phyloP scores from a whole-genome alignment of 2,329 filamentous ascomycete species.

The Pseudodiploospora longispora region DNA sequence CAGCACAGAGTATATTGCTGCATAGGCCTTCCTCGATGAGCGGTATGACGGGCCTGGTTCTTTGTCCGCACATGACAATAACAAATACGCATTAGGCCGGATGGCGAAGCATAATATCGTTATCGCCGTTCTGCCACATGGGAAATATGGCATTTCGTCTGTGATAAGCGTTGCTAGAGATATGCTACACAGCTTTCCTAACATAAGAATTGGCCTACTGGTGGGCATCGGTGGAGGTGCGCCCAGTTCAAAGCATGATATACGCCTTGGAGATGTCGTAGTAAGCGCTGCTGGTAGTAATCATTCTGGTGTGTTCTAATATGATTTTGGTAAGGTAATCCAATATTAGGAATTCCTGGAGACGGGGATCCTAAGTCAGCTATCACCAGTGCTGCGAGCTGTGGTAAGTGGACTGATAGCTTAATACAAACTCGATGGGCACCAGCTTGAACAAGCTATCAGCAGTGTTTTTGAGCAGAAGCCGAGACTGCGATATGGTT shows the following conservation, averaged over 20 bases:
- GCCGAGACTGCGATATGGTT: slow-evolving; percentile 8
- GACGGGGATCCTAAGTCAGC: slow-evolving; percentile 11
- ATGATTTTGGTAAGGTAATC: slow-evolving; percentile 17
- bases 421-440: slow-evolving; percentile 7
- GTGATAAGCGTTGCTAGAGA: slow-evolving; percentile 16
- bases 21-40: slow-evolving; percentile 30
- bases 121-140: slow-evolving; percentile 9
- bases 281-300: slow-evolving; percentile 8
- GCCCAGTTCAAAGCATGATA: slow-evolving; percentile 22
- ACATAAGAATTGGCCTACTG: slow-evolving; percentile 16
- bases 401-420: slow-evolving; percentile 8
- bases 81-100: slow-evolving; percentile 8
- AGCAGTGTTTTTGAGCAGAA: background rate
- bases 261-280: slow-evolving; percentile 21
- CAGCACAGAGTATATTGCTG: slow-evolving; percentile 27
- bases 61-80: slow-evolving; percentile 9
- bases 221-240: slow-evolving; percentile 19
- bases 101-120: slow-evolving; percentile 12
- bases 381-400: slow-evolving; percentile 9
- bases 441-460: slow-evolving; percentile 9
- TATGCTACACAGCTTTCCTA: slow-evolving; percentile 21
- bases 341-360: slow-evolving; percentile 10
- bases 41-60: slow-evolving; percentile 14
- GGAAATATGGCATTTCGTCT: slow-evolving; percentile 8
- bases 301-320: slow-evolving; percentile 14